These are phyloP conservation scores for Trifolium subterraneum DNA, from an alignment of 306 rosid genomes.

Conservation along the genomic window DNA sequence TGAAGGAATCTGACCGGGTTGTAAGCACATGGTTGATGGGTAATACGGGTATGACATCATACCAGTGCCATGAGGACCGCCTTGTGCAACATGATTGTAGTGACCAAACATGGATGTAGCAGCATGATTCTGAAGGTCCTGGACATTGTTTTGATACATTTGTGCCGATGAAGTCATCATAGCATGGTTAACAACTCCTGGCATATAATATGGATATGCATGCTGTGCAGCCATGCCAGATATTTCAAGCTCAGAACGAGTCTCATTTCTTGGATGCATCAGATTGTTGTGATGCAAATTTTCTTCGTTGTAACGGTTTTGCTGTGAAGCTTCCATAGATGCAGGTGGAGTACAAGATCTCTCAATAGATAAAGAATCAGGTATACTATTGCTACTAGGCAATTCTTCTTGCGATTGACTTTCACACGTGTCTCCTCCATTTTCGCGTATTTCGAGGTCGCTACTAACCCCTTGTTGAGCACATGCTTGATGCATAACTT, in stretches of 20 bases:
- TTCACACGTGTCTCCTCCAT: conserved; percentile 70
- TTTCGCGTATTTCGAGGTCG: conserved; percentile 51
- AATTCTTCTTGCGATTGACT: conserved; percentile 70
- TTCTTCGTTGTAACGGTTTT: conserved; percentile 53
- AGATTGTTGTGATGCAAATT: conserved; percentile 43
- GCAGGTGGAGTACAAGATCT: conserved; percentile 85
- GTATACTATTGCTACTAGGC: conserved; percentile 67
- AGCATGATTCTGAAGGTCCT: conserved; percentile 70
- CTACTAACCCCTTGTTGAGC: conserved; percentile 48
- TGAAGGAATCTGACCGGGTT: conserved; percentile 77
- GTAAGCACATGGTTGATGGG: conserved; percentile 69
- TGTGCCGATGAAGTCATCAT: conserved; percentile 77
- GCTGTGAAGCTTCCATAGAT: conserved; percentile 57
- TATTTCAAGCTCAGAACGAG: conserved; percentile 51
- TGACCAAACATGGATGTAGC: conserved; percentile 62
- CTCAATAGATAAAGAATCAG: conserved; percentile 79
- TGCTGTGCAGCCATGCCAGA: conserved; percentile 61
- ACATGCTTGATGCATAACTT: conserved; percentile 51
- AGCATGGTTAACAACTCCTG: conserved; percentile 70
- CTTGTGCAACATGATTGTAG: conserved; percentile 71
- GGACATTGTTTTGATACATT: conserved; percentile 70
- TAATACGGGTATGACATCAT: conserved; percentile 69
- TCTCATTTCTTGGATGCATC: conserved; percentile 60
- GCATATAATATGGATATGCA: conserved; percentile 72
- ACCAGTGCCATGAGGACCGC: conserved; percentile 65